Evolutionary conservation across 495 filamentous ascomycete species (phyloP), one percentile per base, ranked within the genome.

Genomic region (Apodospora peruviana): DNA sequence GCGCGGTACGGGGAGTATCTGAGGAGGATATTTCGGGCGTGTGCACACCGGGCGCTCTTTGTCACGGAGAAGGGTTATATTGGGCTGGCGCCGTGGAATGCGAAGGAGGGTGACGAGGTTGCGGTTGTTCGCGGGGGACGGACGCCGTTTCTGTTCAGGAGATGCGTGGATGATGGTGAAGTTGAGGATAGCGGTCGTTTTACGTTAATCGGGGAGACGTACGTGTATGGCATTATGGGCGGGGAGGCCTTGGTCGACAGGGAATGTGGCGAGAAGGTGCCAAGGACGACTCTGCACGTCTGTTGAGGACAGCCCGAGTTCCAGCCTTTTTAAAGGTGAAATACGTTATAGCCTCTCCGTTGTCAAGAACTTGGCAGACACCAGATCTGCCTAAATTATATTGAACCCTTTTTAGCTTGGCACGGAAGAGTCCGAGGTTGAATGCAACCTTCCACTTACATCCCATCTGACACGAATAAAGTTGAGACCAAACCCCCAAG

Each of bases 171-270:
- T 17, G 17, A 17, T 29, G 45, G 45, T 5, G 39, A 25, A 1
- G 20, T 8, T 14, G 40, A 4, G 40, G 40, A 22, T n/a, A 19
- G 1, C 1, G 2, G 21, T 10, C 8, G 4, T 20, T 39, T 35
- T 41, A 7, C 0, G 37, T 21, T 49, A 14, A 38, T 49, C 11
- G 47, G 47, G 12, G 47, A 49, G 37, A 23, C 34, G 14, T 49
- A 27, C 32, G 47, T 49, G 21, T 42, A 49, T 20, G 47, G 47
- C 2, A 34, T 49, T 21, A 49, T 49, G 47, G 47, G 47, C 2
- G 47, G 47, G 2, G 47, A 49, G 47, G 47, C 25, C 2, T 19
- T 49, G 36, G n/a, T n/a, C n/a, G n/a, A n/a, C n/a, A n/a, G n/a
- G n/a, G n/a, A n/a, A n/a, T n/a, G n/a, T n/a, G n/a, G n/a, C n/a